These are phyloP conservation scores for Bretziella fagacearum DNA, from an alignment of 2,329 filamentous ascomycete genomes.

Conservation along the genomic window DNA sequence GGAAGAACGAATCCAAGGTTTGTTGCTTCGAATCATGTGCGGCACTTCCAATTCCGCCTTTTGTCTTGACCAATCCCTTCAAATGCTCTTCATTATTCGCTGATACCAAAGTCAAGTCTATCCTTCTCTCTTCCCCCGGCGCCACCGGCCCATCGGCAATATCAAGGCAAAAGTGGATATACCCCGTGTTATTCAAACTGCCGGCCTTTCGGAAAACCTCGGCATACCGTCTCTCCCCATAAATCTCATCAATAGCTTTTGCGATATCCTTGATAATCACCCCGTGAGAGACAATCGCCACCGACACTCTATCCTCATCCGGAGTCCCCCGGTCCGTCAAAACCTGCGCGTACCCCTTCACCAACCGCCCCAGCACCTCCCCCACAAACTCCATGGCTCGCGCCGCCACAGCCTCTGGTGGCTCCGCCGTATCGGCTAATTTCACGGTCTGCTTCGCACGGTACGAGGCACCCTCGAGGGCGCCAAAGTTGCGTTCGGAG, in stretches of 20 bases:
- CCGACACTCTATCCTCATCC: constrained; percentile 15
- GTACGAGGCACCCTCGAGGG: constrained; percentile 48
- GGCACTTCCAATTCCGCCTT: constrained; percentile 66
- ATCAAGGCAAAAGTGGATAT: constrained; percentile 21
- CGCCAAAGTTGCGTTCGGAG: constrained; percentile 60
- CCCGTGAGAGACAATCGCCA: constrained; percentile 67
- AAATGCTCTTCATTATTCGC: constrained; percentile 61
- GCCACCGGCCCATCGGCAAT: background rate
- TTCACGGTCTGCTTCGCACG: constrained; percentile 20
- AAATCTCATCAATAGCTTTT: constrained; percentile 40
- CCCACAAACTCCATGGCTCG: constrained; percentile 52
- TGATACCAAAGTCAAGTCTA: constrained; percentile 30
- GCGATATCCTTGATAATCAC: constrained; percentile 59
- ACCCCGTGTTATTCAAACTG: constrained; percentile 38
- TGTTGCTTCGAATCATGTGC: constrained; percentile 59
- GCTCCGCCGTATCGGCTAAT: constrained; percentile 42
- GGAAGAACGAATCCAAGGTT: constrained; percentile 61
- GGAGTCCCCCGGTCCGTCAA: background rate
- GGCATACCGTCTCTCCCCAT: constrained; percentile 20
- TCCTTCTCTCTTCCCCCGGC: background rate
- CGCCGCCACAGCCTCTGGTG: constrained; percentile 44
- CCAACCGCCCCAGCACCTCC: constrained; percentile 28
- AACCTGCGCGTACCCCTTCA: background rate
- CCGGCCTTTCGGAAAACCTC: constrained; percentile 14
- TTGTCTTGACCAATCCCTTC: constrained; percentile 55